These are phyloP conservation scores for Dothideomycetidae sp. DNA, from an alignment of 2,329 filamentous ascomycete genomes.

Conservation along the genomic window DNA sequence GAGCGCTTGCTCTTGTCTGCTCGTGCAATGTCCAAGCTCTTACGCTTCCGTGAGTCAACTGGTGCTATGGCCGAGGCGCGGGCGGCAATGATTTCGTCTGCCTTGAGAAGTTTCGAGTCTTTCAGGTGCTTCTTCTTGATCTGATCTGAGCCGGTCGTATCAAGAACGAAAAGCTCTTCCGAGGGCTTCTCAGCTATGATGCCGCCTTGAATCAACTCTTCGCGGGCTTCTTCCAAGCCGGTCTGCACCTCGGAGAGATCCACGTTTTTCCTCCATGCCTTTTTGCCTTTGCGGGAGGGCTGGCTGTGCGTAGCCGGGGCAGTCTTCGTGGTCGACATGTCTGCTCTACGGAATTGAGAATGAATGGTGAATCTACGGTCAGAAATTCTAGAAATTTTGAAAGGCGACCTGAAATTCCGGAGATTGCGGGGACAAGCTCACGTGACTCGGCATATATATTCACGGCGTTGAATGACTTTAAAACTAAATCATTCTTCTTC, in stretches of 20 bases:
- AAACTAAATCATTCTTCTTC: too few species aligned
- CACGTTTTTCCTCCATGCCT: conserved; percentile 97
- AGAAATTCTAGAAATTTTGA: conserved; percentile 7
- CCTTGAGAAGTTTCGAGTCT: conserved; percentile 64
- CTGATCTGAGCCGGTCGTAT: conserved; percentile 54
- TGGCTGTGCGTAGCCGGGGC: conserved; percentile 75
- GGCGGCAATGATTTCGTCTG: conserved; percentile 78
- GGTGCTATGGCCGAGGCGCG: conserved; percentile 64
- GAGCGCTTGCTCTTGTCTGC: conserved; percentile 54
- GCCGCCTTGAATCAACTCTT: conserved; percentile 84
- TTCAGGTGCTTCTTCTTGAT: conserved; percentile 53
- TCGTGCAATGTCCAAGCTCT: conserved; percentile 54
- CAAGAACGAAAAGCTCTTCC: conserved; percentile 71
- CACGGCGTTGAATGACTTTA: too few species aligned
- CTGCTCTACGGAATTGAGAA: conserved; percentile 1
- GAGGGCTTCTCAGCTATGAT: conserved; percentile 72
- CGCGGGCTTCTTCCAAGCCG: conserved; percentile 70
- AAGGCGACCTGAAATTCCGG: background rate
- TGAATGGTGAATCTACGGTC: background rate
- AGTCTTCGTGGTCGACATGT: conserved; percentile 33
- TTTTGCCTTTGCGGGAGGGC: conserved; percentile 91
- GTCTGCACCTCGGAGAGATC: conserved; percentile 75
- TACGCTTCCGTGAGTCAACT: conserved; percentile 64
- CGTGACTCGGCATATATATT: too few species aligned
- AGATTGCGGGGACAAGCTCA: background rate